phyloP scores from a whole-genome alignment of 164 flowering plant species.

The Nelumbo lutea region DNA sequence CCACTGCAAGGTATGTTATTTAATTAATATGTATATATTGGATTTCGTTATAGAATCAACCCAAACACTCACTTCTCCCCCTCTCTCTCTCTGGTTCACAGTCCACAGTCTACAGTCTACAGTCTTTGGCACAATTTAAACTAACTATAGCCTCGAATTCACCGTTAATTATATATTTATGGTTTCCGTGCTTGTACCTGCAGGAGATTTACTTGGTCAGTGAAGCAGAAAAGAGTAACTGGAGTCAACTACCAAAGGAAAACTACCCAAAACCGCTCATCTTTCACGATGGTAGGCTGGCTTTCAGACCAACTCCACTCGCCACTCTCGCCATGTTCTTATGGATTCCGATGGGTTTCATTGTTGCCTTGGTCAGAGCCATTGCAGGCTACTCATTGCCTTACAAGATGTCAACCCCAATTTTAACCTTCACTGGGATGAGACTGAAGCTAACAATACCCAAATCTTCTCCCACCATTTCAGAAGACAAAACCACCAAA shows the following conservation, averaged over 20 bases:
- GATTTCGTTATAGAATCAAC: background rate
- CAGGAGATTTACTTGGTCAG: conserved; percentile 39
- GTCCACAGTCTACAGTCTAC: background rate
- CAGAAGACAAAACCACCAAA: background rate
- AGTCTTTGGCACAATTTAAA: too few species aligned
- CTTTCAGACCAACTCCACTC: conserved; percentile 32
- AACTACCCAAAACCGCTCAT: conserved; percentile 39
- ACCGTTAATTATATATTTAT: background rate
- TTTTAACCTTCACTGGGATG: conserved; percentile 27
- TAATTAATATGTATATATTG: too few species aligned
- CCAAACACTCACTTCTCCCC: background rate
- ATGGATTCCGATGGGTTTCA: conserved; percentile 43
- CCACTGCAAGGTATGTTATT: conserved; percentile 33
- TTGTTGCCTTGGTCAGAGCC: conserved; percentile 25
- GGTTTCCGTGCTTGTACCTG: conserved; percentile 6
- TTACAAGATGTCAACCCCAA: conserved; percentile 18
- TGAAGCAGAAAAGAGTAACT: conserved; percentile 32
- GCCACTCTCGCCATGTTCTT: conserved; percentile 30
- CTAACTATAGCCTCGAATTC: too few species aligned
- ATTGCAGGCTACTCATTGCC: conserved; percentile 26
- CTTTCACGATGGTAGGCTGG: conserved; percentile 56
- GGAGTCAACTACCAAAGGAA: conserved; percentile 31
- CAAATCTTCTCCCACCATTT: background rate
- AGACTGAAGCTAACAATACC: conserved; percentile 8
- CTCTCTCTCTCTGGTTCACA: background rate